A percentile compares a stretch with the other conserved stretches of the same genome.
Evolutionary conservation across 352 stramenopile species (phyloP).

Genomic region (Halophytophthora polymorphica): DNA sequence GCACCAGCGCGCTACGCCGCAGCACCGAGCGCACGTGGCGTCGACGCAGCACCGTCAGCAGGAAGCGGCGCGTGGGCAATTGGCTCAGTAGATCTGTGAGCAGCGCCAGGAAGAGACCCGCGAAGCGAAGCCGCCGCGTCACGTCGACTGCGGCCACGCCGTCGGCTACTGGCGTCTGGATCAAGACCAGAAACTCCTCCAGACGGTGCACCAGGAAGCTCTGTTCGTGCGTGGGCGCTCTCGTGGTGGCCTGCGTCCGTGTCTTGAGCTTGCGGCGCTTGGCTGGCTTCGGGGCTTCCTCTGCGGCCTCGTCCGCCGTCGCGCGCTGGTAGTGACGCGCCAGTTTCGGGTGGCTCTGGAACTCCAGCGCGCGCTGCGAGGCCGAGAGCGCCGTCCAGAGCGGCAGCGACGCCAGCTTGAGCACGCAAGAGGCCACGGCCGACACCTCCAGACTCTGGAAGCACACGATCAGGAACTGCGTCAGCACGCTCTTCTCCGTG

Average conservation of each 20-base stretch:
- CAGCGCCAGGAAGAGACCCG: slow-evolving; percentile 72
- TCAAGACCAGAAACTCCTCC: slow-evolving; percentile 41
- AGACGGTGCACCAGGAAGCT: slow-evolving; percentile 36
- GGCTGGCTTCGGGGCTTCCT: slow-evolving; percentile 13
- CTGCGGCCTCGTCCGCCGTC: not conserved
- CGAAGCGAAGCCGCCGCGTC: slow-evolving; percentile 31
- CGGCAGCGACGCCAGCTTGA: slow-evolving; percentile 63
- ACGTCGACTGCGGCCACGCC: slow-evolving; percentile 18
- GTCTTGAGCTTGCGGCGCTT: slow-evolving; percentile 38
- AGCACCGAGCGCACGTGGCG: slow-evolving; percentile 49
- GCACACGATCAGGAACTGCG: slow-evolving; percentile 60
- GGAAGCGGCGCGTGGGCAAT: slow-evolving; percentile 87
- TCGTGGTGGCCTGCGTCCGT: not conserved
- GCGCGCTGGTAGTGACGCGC: slow-evolving; percentile 62
- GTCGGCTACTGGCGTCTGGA: slow-evolving; percentile 27
- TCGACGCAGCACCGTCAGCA: slow-evolving; percentile 65
- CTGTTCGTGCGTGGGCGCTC: slow-evolving; percentile 12
- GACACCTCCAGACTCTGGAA: slow-evolving; percentile 60
- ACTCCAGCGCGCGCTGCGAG: slow-evolving; percentile 60
- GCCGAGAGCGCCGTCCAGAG: slow-evolving; percentile 60
- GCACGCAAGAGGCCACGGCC: slow-evolving; percentile 41
- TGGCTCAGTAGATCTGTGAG: slow-evolving; percentile 86
- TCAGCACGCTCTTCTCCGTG: slow-evolving; percentile 47
- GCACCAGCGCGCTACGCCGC: slow-evolving; percentile 35
- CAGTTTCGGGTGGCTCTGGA: slow-evolving; percentile 60